Conservation (phyloP, 768 basidiomycete genomes). For the Suillus cothurnatus region DNA sequence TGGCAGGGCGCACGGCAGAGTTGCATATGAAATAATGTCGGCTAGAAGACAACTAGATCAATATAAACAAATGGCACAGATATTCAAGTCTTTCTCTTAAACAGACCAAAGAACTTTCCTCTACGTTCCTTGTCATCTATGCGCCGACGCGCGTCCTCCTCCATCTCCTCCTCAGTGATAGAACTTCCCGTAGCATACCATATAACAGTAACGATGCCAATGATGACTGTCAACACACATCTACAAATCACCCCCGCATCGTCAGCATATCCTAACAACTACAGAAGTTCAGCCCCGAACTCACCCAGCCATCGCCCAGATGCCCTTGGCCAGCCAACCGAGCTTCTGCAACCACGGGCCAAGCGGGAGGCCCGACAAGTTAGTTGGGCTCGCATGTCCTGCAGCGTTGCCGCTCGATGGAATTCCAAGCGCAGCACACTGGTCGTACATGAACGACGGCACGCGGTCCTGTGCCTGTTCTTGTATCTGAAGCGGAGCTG, state of each 20-base stretch:
- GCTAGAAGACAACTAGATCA: no score
- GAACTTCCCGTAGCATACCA: constrained; percentile 83
- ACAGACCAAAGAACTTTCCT: constrained; percentile 47
- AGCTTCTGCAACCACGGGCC: constrained; percentile 75
- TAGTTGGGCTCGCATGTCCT: constrained; percentile 68
- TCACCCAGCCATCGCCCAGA: constrained; percentile 75
- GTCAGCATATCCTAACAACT: constrained; percentile 4
- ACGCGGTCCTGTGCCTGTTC: constrained; percentile 42
- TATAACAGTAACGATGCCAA: constrained; percentile 80
- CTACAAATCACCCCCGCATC: constrained; percentile 39
- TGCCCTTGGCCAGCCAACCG: constrained; percentile 75
- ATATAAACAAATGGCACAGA: background rate
- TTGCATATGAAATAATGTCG: no score
- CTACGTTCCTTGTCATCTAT: constrained; percentile 59
- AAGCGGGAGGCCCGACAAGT: constrained; percentile 62
- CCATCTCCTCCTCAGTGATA: constrained; percentile 80
- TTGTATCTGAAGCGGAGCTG: constrained; percentile 76
- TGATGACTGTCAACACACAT: constrained; percentile 77
- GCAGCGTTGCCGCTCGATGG: constrained; percentile 85
- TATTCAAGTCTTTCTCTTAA: constrained; percentile 18
- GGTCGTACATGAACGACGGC: constrained; percentile 65
- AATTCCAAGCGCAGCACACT: constrained; percentile 66
- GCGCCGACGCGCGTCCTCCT: constrained; percentile 61
- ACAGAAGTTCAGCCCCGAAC: constrained; percentile 22
- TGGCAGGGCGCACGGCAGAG: no score